phyloP scores from a whole-genome alignment of 352 stramenopile species.

The Pythium sukuiense region DNA sequence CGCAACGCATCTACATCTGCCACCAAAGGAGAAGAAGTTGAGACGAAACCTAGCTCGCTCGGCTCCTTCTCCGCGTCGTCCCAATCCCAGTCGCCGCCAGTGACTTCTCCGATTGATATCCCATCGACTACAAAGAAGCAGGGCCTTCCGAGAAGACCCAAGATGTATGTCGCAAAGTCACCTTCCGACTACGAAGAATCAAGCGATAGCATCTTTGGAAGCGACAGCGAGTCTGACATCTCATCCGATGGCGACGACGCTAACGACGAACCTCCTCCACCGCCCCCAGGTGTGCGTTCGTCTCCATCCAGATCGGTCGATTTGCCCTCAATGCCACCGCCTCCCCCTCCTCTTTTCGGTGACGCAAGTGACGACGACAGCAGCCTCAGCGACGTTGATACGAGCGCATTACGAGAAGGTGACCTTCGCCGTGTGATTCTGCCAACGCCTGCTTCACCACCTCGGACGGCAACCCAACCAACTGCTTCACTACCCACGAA shows the following conservation, averaged over 20 bases:
- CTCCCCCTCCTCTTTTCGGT: conserved; percentile 31
- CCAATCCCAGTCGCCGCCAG: conserved; percentile 11
- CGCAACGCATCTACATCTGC: conserved; percentile 16
- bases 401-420: conserved; percentile 8
- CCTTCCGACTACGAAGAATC: conserved; percentile 75
- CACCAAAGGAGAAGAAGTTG: conserved; percentile 11
- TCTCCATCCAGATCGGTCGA: conserved; percentile 13
- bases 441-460: conserved; percentile 14
- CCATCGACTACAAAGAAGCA: conserved; percentile 26
- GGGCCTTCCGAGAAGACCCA: conserved; percentile 61
- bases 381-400: conserved; percentile 27
- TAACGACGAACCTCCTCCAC: conserved; percentile 22
- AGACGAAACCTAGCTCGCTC: background rate
- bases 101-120: conserved; percentile 15
- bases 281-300: conserved; percentile 10
- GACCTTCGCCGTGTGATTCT: conserved; percentile 26
- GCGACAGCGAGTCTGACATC: conserved; percentile 59
- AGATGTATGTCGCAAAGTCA: conserved; percentile 78
- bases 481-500: background rate
- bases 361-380: conserved; percentile 57
- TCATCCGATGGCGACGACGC: conserved; percentile 42
- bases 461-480: background rate
- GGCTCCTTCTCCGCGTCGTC: conserved; percentile 20
- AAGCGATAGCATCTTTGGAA: conserved; percentile 86
- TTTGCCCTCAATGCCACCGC: background rate